Conservation (phyloP, 345 rosid genomes). For the Psidium friedrichsthalianum region DNA sequence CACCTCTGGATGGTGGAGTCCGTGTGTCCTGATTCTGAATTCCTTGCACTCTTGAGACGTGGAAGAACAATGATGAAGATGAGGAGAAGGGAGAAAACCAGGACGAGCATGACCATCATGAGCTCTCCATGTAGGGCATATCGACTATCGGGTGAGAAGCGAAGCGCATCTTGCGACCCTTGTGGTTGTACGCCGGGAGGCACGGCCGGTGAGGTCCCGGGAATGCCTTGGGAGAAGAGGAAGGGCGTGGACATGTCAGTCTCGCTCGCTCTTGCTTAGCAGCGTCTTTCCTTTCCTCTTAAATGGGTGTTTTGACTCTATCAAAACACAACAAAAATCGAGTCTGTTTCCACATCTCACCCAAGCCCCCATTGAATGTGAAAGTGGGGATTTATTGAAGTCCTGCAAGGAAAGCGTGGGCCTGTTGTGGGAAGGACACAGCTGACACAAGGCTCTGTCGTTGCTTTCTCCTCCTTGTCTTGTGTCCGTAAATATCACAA, state of each 20-base stretch:
- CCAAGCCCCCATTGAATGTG: background rate
- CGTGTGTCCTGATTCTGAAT: background rate
- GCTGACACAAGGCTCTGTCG: background rate
- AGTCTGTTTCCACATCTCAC: background rate
- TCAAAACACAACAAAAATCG: background rate
- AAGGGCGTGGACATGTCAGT: background rate
- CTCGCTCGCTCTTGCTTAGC: background rate
- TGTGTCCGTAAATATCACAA: background rate
- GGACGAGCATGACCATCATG: constrained; percentile 13
- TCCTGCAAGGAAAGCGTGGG: background rate
- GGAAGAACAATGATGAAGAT: constrained; percentile 21
- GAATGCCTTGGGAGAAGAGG: background rate
- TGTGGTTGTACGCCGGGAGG: background rate
- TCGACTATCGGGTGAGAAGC: constrained; percentile 16
- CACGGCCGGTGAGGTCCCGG: background rate
- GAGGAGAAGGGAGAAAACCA: constrained; percentile 26
- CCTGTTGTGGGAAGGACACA: background rate
- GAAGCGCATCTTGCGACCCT: background rate
- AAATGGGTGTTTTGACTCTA: background rate
- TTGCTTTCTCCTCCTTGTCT: background rate
- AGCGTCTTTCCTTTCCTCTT: background rate
- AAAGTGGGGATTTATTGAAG: background rate
- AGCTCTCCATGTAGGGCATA: constrained; percentile 42
- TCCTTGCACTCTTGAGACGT: constrained; percentile 13
- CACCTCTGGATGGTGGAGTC: background rate